Percentiles rank a stretch among this genome's conserved stretches.
Conservation (phyloP, 2,329 filamentous ascomycete genomes). For the Cordyceps militaris region DNA sequence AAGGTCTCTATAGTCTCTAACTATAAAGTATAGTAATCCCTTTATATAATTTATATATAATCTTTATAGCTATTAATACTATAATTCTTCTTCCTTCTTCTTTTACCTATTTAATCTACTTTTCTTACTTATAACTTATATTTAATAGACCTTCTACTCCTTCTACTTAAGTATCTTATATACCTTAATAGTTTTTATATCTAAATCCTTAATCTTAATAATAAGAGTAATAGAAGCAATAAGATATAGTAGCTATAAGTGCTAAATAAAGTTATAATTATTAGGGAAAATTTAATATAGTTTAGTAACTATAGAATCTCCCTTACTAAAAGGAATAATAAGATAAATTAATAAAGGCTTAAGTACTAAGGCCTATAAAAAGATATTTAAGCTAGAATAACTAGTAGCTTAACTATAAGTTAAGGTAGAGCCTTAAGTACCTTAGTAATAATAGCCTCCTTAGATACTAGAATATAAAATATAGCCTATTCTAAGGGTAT, state of each 20-base stretch:
- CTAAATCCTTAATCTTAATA: background rate
- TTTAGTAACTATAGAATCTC: background rate
- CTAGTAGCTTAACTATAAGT: too few species aligned
- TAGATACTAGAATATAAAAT: too few species aligned
- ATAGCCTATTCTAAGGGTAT: background rate
- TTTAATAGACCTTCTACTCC: background rate
- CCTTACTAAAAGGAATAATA: background rate
- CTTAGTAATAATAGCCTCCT: too few species aligned
- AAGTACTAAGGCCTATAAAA: background rate
- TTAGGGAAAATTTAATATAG: background rate
- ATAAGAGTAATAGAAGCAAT: background rate
- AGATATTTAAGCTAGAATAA: background rate
- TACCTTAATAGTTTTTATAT: background rate
- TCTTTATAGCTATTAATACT: too few species aligned
- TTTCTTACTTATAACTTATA: background rate
- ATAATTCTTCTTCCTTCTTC: background rate
- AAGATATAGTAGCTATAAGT: background rate
- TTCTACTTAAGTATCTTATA: too few species aligned
- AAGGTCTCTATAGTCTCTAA: background rate
- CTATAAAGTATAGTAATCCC: background rate
- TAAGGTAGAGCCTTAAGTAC: too few species aligned
- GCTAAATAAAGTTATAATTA: background rate
- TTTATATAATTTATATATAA: too few species aligned
- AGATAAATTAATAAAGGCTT: background rate
- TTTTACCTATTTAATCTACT: background rate